Evolutionary conservation across 345 rosid genomes (phyloP).

Genomic region (Lepidium didymum): DNA sequence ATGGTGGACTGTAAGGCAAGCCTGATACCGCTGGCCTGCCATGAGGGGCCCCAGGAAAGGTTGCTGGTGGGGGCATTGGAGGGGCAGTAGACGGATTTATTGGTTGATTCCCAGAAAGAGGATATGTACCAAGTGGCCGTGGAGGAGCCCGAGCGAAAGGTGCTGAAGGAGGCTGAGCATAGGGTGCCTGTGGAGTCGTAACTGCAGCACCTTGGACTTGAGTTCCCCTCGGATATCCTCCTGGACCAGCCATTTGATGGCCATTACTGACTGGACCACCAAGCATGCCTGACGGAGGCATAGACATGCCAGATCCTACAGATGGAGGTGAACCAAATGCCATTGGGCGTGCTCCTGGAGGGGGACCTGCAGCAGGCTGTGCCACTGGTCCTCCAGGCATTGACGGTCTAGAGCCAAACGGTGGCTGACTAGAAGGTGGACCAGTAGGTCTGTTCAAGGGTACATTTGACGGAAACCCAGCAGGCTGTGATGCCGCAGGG

Average conservation of each 20-base stretch:
- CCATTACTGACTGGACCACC: constrained; percentile 46
- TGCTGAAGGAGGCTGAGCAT: constrained; percentile 45
- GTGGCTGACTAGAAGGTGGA: constrained; percentile 48
- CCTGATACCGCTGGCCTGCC: constrained; percentile 38
- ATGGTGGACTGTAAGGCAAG: constrained; percentile 62
- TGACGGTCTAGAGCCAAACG: constrained; percentile 58
- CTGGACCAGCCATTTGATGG: constrained; percentile 33
- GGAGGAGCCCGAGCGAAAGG: constrained; percentile 38
- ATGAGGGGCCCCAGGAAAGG: constrained; percentile 44
- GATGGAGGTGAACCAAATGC: constrained; percentile 38
- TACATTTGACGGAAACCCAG: constrained; percentile 22
- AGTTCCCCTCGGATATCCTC: constrained; percentile 32
- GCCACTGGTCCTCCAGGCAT: constrained; percentile 26
- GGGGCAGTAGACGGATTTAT: constrained; percentile 31
- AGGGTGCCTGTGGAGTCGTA: constrained; percentile 37
- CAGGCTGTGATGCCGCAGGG: constrained; percentile 47
- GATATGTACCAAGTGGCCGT: constrained; percentile 41
- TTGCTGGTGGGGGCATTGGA: constrained; percentile 34
- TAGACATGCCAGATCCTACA: constrained; percentile 33
- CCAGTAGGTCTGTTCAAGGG: constrained; percentile 52
- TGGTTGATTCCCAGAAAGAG: constrained; percentile 37
- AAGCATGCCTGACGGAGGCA: constrained; percentile 29
- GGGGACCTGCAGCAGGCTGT: constrained; percentile 31
- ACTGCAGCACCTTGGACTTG: constrained; percentile 36
- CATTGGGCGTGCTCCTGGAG: constrained; percentile 45